These are phyloP conservation scores for Eucalyptus grandis DNA, from an alignment of 345 rosid genomes.

Conservation along the genomic window DNA sequence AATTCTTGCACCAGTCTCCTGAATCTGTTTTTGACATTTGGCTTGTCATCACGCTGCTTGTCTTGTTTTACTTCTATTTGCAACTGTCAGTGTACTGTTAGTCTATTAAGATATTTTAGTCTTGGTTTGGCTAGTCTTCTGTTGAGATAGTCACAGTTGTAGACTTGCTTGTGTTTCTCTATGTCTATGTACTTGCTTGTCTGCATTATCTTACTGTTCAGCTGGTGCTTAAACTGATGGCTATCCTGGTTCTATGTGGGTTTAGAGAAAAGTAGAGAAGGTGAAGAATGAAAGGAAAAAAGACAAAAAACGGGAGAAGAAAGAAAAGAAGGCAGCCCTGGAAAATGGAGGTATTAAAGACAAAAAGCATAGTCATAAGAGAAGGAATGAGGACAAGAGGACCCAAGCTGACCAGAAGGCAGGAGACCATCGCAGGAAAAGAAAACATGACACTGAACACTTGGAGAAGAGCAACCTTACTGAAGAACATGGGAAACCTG, in stretches of 20 bases:
- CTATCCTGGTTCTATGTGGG: conserved; percentile 7
- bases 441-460: neutral
- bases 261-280: conserved; percentile 23
- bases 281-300: conserved; percentile 9
- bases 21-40: neutral
- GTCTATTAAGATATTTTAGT: neutral
- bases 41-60: neutral
- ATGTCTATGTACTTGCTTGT: neutral
- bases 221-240: neutral
- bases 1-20: neutral
- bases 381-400: conserved; percentile 17
- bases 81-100: neutral
- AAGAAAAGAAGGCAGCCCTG: conserved; percentile 7
- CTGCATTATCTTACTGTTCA: neutral
- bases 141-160: neutral
- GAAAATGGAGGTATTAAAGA: conserved; percentile 11
- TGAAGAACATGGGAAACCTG: conserved; percentile 13
- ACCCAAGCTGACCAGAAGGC: conserved; percentile 11
- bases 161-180: neutral
- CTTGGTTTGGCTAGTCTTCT: neutral
- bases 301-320: conserved; percentile 12
- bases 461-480: conserved; percentile 16
- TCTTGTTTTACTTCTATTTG: neutral
- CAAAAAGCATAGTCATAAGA: conserved; percentile 19
- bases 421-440: conserved; percentile 10